Conservation (phyloP, 148 eudicot species). For the Nepenthes gracilis region DNA sequence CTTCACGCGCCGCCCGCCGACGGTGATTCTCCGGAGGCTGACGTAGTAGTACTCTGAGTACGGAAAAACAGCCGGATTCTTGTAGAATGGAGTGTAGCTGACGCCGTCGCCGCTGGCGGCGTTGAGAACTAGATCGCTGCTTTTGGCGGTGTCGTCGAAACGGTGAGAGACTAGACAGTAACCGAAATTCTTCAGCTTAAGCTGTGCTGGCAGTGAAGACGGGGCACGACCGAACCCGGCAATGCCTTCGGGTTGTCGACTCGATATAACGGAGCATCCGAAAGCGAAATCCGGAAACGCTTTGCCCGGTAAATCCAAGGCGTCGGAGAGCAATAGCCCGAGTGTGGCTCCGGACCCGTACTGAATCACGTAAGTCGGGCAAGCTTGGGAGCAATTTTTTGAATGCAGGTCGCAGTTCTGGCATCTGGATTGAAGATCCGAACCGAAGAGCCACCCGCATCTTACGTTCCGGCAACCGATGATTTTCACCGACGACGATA, state of each 20-base stretch:
- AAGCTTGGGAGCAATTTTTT: constrained; percentile 19
- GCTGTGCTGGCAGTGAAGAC: constrained; percentile 54
- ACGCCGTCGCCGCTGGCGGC: constrained; percentile 10
- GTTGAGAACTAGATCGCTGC: constrained; percentile 31
- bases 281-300: constrained; percentile 22
- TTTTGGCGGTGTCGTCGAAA: constrained; percentile 39
- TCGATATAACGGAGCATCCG: constrained; percentile 57
- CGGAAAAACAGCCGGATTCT: constrained; percentile 21
- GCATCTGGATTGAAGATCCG: constrained; percentile 26
- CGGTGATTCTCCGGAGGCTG: constrained; percentile 35
- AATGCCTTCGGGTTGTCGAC: constrained; percentile 48
- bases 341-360: constrained; percentile 56
- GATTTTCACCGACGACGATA: constrained; percentile 34
- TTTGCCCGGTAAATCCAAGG: constrained; percentile 19
- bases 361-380: constrained; percentile 32
- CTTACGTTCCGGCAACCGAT: constrained; percentile 42
- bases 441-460: constrained; percentile 39
- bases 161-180: constrained; percentile 58
- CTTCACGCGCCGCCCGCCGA: constrained; percentile 43
- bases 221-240: constrained; percentile 74
- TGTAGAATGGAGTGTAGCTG: constrained; percentile 40
- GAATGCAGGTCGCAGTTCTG: constrained; percentile 10
- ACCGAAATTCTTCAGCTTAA: constrained; percentile 47
- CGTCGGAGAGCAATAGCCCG: constrained; percentile 48
- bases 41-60: constrained; percentile 55